phyloP scores from a whole-genome alignment of 495 filamentous ascomycete species.

The Penicillium goetzii region DNA sequence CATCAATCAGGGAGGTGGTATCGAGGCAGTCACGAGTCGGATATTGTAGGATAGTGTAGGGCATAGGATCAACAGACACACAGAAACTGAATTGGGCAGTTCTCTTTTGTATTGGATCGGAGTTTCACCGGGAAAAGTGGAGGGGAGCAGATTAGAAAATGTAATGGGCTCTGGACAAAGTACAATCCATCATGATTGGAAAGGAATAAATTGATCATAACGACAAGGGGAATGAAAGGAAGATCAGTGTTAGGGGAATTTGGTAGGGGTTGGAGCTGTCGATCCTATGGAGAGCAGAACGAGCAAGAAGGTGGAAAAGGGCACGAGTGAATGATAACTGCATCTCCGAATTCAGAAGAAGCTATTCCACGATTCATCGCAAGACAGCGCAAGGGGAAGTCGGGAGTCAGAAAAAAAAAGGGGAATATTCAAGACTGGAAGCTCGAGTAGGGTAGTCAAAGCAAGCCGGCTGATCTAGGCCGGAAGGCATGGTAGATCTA shows the following conservation, averaged over 20 bases:
- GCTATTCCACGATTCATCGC: constrained; percentile 8
- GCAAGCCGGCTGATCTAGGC: background rate
- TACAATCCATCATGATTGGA: constrained; percentile 19
- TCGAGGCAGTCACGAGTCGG: constrained; percentile 23
- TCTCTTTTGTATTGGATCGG: constrained; percentile 14
- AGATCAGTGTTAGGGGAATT: constrained; percentile 1
- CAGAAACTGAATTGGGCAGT: constrained; percentile 14
- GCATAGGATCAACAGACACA: constrained; percentile 12
- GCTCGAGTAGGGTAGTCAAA: constrained; percentile 4
- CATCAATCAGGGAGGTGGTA: constrained; percentile 30
- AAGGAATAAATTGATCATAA: constrained; percentile 42
- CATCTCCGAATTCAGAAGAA: background rate
- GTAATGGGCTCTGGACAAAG: constrained; percentile 19
- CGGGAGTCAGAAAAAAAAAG: background rate
- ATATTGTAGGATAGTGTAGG: constrained; percentile 3
- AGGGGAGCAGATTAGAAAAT: constrained; percentile 28
- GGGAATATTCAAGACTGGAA: constrained; percentile 2
- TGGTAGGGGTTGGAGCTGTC: background rate
- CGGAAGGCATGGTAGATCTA: constrained; percentile 17
- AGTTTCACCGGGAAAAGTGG: constrained; percentile 1
- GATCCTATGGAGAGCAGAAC: background rate
- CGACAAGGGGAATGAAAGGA: constrained; percentile 28
- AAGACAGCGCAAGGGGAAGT: constrained; percentile 13
- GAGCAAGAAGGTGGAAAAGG: background rate
- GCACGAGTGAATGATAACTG: constrained; percentile 13